Evolutionary conservation across 192 early-diverging fungal genomes (phyloP).

Genomic region (Backusella tuberculispora): DNA sequence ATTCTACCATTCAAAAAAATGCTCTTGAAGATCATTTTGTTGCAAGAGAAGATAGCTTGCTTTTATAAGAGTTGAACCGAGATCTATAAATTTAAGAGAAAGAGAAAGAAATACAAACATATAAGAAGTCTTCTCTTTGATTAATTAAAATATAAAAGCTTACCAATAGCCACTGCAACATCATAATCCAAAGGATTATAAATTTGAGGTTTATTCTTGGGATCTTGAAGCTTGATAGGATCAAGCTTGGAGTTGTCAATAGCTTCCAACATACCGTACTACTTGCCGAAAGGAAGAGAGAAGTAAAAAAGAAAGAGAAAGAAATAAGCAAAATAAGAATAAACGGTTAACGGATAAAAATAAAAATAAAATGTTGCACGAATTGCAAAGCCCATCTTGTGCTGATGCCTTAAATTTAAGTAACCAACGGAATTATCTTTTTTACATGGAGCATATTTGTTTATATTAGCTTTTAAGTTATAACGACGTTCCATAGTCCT

Average conservation of each 20-base stretch:
- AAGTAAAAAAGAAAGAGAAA: neutral
- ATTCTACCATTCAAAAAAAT: conserved; percentile 14
- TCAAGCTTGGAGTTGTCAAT: neutral
- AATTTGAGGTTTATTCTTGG: neutral
- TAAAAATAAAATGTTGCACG: neutral
- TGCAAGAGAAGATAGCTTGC: conserved; percentile 8
- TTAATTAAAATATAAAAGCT: neutral
- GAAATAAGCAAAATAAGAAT: neutral
- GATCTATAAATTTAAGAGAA: neutral
- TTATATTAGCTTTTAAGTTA: neutral
- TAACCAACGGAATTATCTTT: neutral
- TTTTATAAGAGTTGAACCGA: conserved; percentile 15
- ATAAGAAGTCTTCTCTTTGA: neutral
- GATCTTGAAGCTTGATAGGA: neutral
- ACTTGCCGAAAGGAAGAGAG: neutral
- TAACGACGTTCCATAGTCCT: neutral
- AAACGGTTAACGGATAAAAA: neutral
- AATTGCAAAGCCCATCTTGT: conserved; percentile 5
- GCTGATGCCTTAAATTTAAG: neutral
- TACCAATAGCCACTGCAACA: conserved; percentile 14
- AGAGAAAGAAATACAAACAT: neutral
- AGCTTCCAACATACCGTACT: neutral
- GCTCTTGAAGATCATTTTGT: conserved; percentile 2
- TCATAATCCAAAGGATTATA: conserved; percentile 17
- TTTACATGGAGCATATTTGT: neutral